Base-by-base conservation (phyloP, 139 green algal genomes). In the Tetraselmis chui region DNA sequence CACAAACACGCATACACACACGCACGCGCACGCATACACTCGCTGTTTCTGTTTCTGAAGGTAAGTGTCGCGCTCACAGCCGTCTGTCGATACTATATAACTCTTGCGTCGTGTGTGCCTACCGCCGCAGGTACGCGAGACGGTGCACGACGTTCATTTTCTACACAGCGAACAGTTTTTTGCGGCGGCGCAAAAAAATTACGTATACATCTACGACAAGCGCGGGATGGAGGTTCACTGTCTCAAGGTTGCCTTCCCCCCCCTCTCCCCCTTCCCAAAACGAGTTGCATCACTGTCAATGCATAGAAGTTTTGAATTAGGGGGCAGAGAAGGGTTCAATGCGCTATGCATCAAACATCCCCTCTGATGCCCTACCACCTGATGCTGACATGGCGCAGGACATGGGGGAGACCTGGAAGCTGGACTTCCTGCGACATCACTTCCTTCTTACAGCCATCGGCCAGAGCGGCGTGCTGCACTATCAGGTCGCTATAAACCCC, bases 181-280 rank as follows among this genome's bases (percentile, higher is more conserved):
- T 67, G 85, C 89, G 24, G 82, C 76, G 5, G 86, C 89, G 75
- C 87, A 92, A 74, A 82, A 80, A 30, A 92, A 89, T 83, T 95
- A 98, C 82, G 91, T 94, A 24, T 99, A 98, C 89, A 97, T 99
- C 1, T 99, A 99, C 81, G 96, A 99, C 90, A 97, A 98, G 86
- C 85, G 94, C 0, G 97, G 97, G 23, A 83, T 98, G 29, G 97
- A 99, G 90, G 84, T 99, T 31, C 97, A 99, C 88, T 96, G 96
- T 86, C 88, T 99, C 11, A 93, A 93, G 87, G 88, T 89, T 31
- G 5, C 79, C 59, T n/a, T n/a, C n/a, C n/a, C n/a, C n/a, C n/a
- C n/a, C n/a, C n/a, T n/a, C n/a, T n/a, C n/a, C n/a, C n/a, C n/a
- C n/a, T n/a, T n/a, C n/a, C n/a, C n/a, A n/a, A n/a, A n/a, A n/a